Percentiles rank a stretch among this genome's conserved stretches.
phyloP scores from a whole-genome alignment of 768 basidiomycete genomes.

The Pleurotus platypus region DNA sequence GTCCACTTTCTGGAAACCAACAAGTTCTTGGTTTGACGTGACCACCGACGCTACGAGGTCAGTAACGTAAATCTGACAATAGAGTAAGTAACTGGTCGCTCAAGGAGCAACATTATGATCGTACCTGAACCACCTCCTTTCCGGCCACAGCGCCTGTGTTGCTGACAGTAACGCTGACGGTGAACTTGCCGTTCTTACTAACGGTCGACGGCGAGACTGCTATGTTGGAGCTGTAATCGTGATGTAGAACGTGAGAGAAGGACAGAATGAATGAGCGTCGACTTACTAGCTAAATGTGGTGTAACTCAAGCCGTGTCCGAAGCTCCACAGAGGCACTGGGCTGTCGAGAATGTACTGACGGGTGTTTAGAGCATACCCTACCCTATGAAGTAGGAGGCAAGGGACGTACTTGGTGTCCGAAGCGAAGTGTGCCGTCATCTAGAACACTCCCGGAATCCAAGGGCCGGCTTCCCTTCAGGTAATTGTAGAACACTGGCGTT shows the following conservation, averaged over 20 bases:
- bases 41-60: constrained; percentile 60
- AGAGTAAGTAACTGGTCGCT: too few species aligned
- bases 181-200: constrained; percentile 43
- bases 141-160: constrained; percentile 56
- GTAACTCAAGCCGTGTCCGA: constrained; percentile 64
- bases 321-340: constrained; percentile 60
- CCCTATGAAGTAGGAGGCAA: background rate
- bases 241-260: background rate
- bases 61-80: constrained; percentile 52
- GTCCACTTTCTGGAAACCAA: constrained; percentile 60
- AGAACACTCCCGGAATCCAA: constrained; percentile 47
- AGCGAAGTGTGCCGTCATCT: constrained; percentile 47
- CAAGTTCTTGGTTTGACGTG: constrained; percentile 57
- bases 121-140: constrained; percentile 65
- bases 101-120: background rate
- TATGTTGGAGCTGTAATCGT: constrained; percentile 39
- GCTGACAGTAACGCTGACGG: constrained; percentile 56
- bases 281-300: constrained; percentile 61
- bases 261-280: background rate
- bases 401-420: constrained; percentile 50
- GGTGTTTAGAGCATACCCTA: background rate
- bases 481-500: constrained; percentile 67
- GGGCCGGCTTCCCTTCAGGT: constrained; percentile 58
- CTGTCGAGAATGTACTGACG: constrained; percentile 54
- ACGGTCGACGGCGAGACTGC: constrained; percentile 43